Base-by-base conservation (phyloP, 169 alveolate species). In the Cryptosporidium tyzzeri region DNA sequence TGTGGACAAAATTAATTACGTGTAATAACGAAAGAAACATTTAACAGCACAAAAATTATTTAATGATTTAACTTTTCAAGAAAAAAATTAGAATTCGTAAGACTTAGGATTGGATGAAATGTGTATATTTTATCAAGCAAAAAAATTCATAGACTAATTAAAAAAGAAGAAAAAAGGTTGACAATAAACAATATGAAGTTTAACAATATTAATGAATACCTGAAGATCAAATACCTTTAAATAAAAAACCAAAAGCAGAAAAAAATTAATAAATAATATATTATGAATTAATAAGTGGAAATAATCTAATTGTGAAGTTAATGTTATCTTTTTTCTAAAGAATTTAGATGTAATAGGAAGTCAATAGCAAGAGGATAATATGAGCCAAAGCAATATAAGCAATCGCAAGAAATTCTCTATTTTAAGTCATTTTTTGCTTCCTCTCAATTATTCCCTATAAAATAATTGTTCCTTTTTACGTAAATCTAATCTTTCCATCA, bases 241-340 rank as follows among this genome's bases (percentile, higher is more conserved):
- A 0, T 21, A 4, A 21, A 55, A 26, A 26, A 37, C 1, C 44
- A 37, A 10, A 55, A 55, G 1, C 0, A 23, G 2, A 55, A 55
- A 55, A 23, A 55, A 26, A 9, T 26, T 55, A 55, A 26, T 55
- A 55, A 55, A 55, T 55, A 55, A 55, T 55, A 55, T 55, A 55
- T n/a, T 55, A 55, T 37, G 67, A 55, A 55, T 55, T 55, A 55
- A 55, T 55, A 55, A 55, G 23, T 55, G 14, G 67, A 26, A 55
- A 55, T 55, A 55, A 55, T 16, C 35, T 23, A 55, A 55, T 55
- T 55, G 7, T 23, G 67, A 21, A 55, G 23, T 21, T 5, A 21
- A 55, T 23, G 14, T 23, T 0, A 23, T 55, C 26, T 55, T 55
- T 2, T 23, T 12, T 55, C 18, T n/a, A 26, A 21, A 55, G 35